A percentile compares a stretch with the other conserved stretches of the same genome.
These are phyloP conservation scores for Cystobasidium tubakii DNA, from an alignment of 768 basidiomycete species.

Conservation along the genomic window DNA sequence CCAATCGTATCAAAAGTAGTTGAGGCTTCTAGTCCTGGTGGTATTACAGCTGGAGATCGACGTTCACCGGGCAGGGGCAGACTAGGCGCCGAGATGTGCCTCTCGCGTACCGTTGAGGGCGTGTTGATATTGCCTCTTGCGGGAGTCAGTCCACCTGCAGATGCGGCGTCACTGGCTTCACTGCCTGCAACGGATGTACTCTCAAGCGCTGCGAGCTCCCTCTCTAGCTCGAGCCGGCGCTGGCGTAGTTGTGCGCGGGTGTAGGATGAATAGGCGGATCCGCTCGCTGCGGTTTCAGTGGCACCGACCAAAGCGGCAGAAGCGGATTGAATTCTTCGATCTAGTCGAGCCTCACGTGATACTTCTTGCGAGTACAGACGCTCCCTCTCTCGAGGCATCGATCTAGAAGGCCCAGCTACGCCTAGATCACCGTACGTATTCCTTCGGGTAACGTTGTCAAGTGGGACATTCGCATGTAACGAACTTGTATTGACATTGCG, in stretches of 20 bases:
- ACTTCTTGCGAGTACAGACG: slow-evolving; percentile 26
- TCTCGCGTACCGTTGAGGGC: slow-evolving; percentile 12
- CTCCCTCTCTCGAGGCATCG: not conserved
- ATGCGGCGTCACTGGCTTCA: slow-evolving; percentile 5
- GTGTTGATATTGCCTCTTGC: not conserved
- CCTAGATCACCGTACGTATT: slow-evolving; percentile 31
- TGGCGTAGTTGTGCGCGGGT: slow-evolving; percentile 30
- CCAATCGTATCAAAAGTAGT: slow-evolving; percentile 9
- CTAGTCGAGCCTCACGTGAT: not conserved
- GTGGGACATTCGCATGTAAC: not conserved
- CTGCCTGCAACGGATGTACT: not conserved
- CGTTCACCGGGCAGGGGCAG: not conserved
- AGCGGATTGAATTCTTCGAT: not conserved
- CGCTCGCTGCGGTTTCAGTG: not conserved
- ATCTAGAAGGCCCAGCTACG: slow-evolving; percentile 4
- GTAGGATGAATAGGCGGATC: slow-evolving; percentile 18
- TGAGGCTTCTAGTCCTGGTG: slow-evolving; percentile 15
- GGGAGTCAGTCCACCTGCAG: not conserved
- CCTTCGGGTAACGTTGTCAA: not conserved
- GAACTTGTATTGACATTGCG: not conserved
- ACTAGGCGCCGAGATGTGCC: slow-evolving; percentile 27
- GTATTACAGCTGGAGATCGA: slow-evolving; percentile 13
- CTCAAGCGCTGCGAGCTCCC: slow-evolving; percentile 21
- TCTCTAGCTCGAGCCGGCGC: slow-evolving; percentile 30
- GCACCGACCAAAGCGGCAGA: slow-evolving; percentile 33